Evolutionary conservation across 345 rosid genomes (phyloP).

Genomic region (Noccaea caerulescens): DNA sequence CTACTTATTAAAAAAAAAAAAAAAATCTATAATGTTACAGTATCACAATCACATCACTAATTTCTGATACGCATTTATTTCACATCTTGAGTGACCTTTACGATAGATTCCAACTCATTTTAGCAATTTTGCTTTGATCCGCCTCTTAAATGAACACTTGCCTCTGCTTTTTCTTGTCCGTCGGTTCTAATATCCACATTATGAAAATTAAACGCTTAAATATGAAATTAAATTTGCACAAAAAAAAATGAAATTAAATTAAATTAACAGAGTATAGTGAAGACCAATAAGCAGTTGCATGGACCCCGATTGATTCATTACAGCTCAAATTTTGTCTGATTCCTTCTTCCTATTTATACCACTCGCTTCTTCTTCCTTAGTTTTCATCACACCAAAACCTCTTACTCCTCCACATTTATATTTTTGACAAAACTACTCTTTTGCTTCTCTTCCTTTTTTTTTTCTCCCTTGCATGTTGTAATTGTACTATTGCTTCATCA

Average conservation of each 20-base stretch:
- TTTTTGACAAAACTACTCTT: constrained; percentile 22
- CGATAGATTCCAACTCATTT: constrained; percentile 38
- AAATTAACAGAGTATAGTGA: constrained; percentile 15
- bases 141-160: constrained; percentile 13
- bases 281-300: constrained; percentile 35
- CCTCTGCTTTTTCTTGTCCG: constrained; percentile 21
- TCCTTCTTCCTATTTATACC: constrained; percentile 35
- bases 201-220: neutral
- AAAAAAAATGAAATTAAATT: no score
- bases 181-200: constrained; percentile 20
- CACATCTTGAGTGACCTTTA: constrained; percentile 29
- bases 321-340: constrained; percentile 37
- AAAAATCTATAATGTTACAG: constrained; percentile 20
- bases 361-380: constrained; percentile 26
- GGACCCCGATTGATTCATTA: constrained; percentile 44
- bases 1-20: neutral
- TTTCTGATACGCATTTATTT: constrained; percentile 35
- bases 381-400: constrained; percentile 31
- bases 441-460: neutral
- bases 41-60: constrained; percentile 35
- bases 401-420: constrained; percentile 6
- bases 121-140: constrained; percentile 22
- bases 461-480: constrained; percentile 26
- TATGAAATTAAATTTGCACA: no score
- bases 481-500: constrained; percentile 24